These are phyloP conservation scores for Saccharomycopsis sp. DNA, from an alignment of 805 yeast genomes.

Conservation along the genomic window DNA sequence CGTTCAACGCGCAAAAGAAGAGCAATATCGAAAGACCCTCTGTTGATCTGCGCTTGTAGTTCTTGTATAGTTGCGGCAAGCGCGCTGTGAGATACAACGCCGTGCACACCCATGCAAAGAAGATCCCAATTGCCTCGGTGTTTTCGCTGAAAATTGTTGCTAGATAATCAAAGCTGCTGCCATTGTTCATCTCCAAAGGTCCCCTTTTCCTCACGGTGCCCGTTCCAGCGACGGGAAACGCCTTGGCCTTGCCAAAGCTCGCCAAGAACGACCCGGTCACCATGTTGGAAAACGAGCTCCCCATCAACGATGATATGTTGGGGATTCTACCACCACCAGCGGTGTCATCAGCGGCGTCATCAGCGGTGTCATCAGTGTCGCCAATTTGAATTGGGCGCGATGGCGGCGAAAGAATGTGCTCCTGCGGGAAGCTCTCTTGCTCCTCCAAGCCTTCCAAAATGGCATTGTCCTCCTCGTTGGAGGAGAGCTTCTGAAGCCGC, in stretches of 20 bases:
- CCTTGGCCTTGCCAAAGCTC: constrained; percentile 17
- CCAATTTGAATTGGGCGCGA: constrained; percentile 6
- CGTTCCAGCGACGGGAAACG: constrained; percentile 5
- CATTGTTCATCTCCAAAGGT: too few relatives aligned
- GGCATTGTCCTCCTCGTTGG: constrained; percentile 21
- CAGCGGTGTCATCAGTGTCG: not conserved
- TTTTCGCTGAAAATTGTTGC: not conserved
- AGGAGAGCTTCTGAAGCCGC: constrained; percentile 5
- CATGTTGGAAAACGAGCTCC: constrained; percentile 14
- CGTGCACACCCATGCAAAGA: constrained; percentile 76
- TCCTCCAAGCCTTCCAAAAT: constrained; percentile 3
- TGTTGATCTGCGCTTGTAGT: constrained; percentile 71
- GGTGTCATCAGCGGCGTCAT: not conserved
- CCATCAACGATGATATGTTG: not conserved
- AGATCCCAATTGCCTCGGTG: constrained; percentile 31
- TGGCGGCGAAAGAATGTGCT: constrained; percentile 12
- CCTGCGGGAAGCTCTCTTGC: constrained; percentile 12
- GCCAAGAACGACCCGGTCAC: constrained; percentile 20
- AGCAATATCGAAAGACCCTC: constrained; percentile 77
- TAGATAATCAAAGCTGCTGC: not conserved
- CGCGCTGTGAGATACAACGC: constrained; percentile 67
- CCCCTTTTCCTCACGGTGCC: too few relatives aligned
- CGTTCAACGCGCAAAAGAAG: constrained; percentile 70
- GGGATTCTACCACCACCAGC: not conserved
- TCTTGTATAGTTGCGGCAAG: constrained; percentile 76